Base-by-base conservation (phyloP, 2,329 filamentous ascomycete species). In the Chaetomium sp. region DNA sequence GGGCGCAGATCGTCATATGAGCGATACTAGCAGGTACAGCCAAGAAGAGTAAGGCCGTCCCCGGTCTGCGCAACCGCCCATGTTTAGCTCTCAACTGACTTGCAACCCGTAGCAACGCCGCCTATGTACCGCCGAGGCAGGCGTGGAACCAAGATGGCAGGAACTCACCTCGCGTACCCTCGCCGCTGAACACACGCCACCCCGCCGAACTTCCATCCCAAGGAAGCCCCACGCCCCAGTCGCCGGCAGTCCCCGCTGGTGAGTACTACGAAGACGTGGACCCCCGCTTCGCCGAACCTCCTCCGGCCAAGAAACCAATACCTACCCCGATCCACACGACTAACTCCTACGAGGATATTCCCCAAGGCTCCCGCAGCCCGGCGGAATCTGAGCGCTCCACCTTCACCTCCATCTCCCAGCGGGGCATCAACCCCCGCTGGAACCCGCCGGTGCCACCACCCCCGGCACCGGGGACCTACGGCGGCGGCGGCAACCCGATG, bases 191-290 rank as follows among this genome's bases (percentile, higher is more conserved):
- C 21, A 59, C 58, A 57, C 68, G 73, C 59, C 73, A 72, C 58
- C 68, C 73, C 45, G 75, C 77, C 62, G 79, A 82, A 65, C 71
- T 78, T 35, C 72, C 77, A 50, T 74, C 70, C 54, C 73, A 72
- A 59, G 75, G 74, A 53, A 75, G 74, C 49, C 76, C 77, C 19
- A 71, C 72, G 49, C 74, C 72, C 25, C 70, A 62, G 60, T 60
- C 25, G 27, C 65, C 60, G 63, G 67, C 35, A 62, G 68, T 63
- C 59, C 67, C 70, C 66, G 75, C 69, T 57, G 79, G 73, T 71
- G 78, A 84, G 67, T 98, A 98, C 78, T 96, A 96, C 74, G 95
- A 98, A 81, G 94, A 98, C 75, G 87, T 97, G 13, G 93, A 97
- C 70, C 93, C 94, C 53, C 90, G 88, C 63, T 98, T 97, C 73